Percentiles rank a stretch among this genome's conserved stretches.
These are phyloP conservation scores for Trichoderma pleuroti DNA, from an alignment of 2,329 filamentous ascomycete species.

Conservation along the genomic window DNA sequence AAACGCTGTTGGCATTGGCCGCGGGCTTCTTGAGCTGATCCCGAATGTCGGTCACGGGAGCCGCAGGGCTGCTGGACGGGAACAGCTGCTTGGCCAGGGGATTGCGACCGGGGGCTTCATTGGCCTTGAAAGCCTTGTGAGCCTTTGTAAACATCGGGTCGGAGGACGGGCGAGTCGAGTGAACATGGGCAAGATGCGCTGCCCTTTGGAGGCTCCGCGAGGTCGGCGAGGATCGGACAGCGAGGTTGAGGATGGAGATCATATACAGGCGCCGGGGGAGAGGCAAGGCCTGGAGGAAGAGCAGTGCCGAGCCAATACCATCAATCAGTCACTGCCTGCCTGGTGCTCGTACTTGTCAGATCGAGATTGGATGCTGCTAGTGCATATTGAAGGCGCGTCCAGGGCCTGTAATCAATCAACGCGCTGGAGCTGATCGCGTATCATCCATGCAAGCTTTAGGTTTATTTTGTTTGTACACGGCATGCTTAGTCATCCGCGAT, in stretches of 20 bases:
- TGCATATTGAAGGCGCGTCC: slow-evolving; percentile 1
- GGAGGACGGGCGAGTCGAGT: slow-evolving; percentile 21
- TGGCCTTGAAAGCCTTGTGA: slow-evolving; percentile 39
- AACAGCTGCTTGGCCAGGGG: slow-evolving; percentile 51
- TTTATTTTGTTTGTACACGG: background rate
- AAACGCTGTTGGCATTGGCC: slow-evolving; percentile 26
- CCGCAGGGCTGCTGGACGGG: slow-evolving; percentile 52
- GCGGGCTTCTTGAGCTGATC: slow-evolving; percentile 48
- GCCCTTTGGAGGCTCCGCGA: slow-evolving; percentile 28
- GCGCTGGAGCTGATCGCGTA: slow-evolving; percentile 12
- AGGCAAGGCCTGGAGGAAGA: background rate
- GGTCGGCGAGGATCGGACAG: slow-evolving; percentile 38
- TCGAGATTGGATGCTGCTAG: slow-evolving; percentile 14
- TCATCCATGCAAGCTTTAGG: background rate
- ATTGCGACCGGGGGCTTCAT: slow-evolving; percentile 33
- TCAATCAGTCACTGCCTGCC: background rate
- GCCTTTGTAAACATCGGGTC: slow-evolving; percentile 37
- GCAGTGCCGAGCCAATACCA: background rate
- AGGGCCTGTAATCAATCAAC: slow-evolving; percentile 16
- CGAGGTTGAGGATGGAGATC: slow-evolving; percentile 34
- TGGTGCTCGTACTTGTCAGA: background rate
- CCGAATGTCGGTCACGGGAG: slow-evolving; percentile 46
- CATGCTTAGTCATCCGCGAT: background rate
- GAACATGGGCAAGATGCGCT: slow-evolving; percentile 27
- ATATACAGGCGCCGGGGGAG: slow-evolving; percentile 30